phyloP scores from a whole-genome alignment of 192 early-diverging fungal genomes.

The Physocladia obscura region DNA sequence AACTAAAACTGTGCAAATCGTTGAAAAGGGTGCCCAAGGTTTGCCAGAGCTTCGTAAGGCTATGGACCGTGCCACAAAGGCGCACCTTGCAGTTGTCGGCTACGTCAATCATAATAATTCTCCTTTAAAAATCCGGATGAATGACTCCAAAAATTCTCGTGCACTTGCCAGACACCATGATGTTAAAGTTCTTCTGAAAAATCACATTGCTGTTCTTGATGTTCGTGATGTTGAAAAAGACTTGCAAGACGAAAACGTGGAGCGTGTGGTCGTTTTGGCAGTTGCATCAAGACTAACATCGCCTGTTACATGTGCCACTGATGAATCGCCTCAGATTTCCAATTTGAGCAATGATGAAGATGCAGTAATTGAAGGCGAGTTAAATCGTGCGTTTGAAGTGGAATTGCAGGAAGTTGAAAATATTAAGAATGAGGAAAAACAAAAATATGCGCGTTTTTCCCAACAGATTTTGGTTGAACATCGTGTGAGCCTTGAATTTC shows the following conservation, averaged over 20 bases:
- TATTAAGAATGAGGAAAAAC: not conserved
- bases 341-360: not conserved
- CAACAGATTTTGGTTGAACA: not conserved
- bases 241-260: conserved; percentile 8
- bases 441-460: not conserved
- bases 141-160: not conserved
- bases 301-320: not conserved
- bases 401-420: not conserved
- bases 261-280: not conserved
- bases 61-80: not conserved
- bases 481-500: not conserved
- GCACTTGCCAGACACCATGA: conserved; percentile 24
- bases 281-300: not conserved
- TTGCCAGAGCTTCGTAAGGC: conserved; percentile 18
- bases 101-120: conserved; percentile 18
- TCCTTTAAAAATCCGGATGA: conserved; percentile 10
- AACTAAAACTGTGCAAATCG: conserved; percentile 11
- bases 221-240: conserved; percentile 10
- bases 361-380: not conserved
- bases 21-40: conserved; percentile 9
- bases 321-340: not conserved
- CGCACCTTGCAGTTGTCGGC: not conserved
- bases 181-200: conserved; percentile 20
- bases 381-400: conserved; percentile 14
- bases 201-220: conserved; percentile 20